A percentile compares a stretch with the other conserved stretches of the same genome.
Conservation (phyloP, 202 grass and related monocot species). For the Miscanthus sacchariflorus region DNA sequence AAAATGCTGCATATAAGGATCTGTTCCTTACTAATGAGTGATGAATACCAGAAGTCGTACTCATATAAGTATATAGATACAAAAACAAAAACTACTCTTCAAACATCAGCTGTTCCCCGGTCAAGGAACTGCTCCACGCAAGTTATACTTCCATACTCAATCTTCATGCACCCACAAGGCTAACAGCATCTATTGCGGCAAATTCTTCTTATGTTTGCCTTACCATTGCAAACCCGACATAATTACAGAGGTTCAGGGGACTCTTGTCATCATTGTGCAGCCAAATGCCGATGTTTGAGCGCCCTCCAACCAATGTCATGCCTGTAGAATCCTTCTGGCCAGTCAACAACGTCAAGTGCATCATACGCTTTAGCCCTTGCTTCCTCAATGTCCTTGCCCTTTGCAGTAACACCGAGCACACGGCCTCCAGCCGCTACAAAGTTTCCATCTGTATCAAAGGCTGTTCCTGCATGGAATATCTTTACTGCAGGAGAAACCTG, state of each 20-base stretch:
- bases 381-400: conserved; percentile 78
- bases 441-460: conserved; percentile 64
- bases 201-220: background rate
- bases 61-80: too few species aligned
- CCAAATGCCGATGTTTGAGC: conserved; percentile 22
- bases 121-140: background rate
- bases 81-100: background rate
- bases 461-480: conserved; percentile 78
- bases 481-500: conserved; percentile 69
- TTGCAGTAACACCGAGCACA: conserved; percentile 74
- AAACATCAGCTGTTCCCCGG: background rate
- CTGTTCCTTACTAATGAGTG: background rate
- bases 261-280: background rate
- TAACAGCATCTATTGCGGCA: background rate
- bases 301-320: conserved; percentile 85
- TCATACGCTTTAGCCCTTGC: conserved; percentile 64
- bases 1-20: background rate
- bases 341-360: conserved; percentile 64
- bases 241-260: background rate
- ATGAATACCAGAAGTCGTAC: background rate
- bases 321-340: conserved; percentile 84
- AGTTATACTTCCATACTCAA: background rate
- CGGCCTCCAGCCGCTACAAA: conserved; percentile 67
- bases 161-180: background rate
- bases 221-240: background rate